Evolutionary conservation across 2,329 filamentous ascomycete genomes (phyloP).

Genomic region (Exutisphaerella laricina): DNA sequence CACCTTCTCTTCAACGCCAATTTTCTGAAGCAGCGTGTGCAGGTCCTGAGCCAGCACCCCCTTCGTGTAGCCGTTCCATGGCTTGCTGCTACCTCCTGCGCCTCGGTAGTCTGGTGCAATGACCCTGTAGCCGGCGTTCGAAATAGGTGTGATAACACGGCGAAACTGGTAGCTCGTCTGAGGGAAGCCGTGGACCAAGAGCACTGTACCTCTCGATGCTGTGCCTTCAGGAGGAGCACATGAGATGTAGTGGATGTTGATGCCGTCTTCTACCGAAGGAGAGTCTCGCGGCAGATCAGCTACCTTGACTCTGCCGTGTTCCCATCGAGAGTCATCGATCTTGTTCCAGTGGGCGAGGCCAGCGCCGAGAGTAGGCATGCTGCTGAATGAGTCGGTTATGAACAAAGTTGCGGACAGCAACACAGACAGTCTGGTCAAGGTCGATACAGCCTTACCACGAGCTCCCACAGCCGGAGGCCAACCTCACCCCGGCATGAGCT

Average conservation of each 20-base stretch:
- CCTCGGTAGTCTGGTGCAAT: conserved; percentile 19
- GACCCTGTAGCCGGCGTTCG: conserved; percentile 26
- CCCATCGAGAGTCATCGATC: conserved; percentile 15
- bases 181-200: conserved; percentile 47
- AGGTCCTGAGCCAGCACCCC: conserved; percentile 39
- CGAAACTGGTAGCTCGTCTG: conserved; percentile 45
- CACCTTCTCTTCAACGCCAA: conserved; percentile 24
- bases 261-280: conserved; percentile 13
- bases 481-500: too few species aligned
- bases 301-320: conserved; percentile 11
- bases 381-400: too few species aligned
- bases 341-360: conserved; percentile 10
- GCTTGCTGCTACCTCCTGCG: conserved; percentile 12
- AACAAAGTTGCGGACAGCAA: too few species aligned
- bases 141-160: conserved; percentile 35
- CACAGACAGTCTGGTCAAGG: too few species aligned
- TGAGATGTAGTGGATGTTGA: conserved; percentile 27
- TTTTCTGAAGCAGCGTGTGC: conserved; percentile 32
- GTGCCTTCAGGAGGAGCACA: conserved; percentile 15
- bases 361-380: conserved; percentile 12
- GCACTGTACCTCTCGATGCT: conserved; percentile 33
- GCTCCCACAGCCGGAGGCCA: too few species aligned
- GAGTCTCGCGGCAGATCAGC: conserved; percentile 8
- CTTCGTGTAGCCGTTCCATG: conserved; percentile 37
- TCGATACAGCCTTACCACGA: too few species aligned